Percentiles rank a stretch among this genome's conserved stretches.
phyloP scores from a whole-genome alignment of 2,329 filamentous ascomycete species.

The Colletotrichum paranaense region DNA sequence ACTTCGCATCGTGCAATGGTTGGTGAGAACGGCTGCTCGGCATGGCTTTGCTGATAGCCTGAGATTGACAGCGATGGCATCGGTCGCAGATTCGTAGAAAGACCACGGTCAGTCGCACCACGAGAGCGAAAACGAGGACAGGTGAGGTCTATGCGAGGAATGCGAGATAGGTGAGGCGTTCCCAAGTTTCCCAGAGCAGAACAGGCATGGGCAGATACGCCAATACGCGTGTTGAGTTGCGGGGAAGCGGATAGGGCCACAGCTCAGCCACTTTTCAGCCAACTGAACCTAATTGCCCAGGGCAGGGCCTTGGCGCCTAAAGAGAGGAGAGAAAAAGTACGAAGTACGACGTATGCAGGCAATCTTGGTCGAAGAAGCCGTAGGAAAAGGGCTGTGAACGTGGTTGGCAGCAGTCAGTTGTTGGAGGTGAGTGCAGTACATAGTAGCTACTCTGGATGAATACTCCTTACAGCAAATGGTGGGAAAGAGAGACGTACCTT shows the following conservation, averaged over 20 bases:
- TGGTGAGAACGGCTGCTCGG: neutral
- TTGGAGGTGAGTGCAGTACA: too few species aligned
- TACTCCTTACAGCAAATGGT: neutral
- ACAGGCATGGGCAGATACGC: neutral
- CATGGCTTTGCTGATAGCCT: neutral
- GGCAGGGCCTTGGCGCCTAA: neutral
- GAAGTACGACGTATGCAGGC: neutral
- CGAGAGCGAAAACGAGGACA: slow-evolving; percentile 4
- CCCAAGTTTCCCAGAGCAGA: neutral
- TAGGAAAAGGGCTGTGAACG: neutral
- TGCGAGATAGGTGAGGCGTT: slow-evolving; percentile 1
- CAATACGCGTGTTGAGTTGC: slow-evolving; percentile 15
- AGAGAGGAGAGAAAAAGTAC: neutral
- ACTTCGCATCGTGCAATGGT: neutral
- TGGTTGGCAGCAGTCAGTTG: neutral
- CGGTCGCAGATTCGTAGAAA: neutral
- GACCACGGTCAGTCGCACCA: neutral
- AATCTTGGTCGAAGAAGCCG: neutral
- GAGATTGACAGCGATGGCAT: neutral
- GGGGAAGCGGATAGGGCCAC: neutral
- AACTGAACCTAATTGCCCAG: too few species aligned
- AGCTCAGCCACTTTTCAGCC: neutral
- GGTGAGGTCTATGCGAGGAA: slow-evolving; percentile 3
- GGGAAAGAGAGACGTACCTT: neutral
- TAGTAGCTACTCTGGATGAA: too few species aligned